Percentiles rank a stretch among this genome's conserved stretches.
Conservation (phyloP, 495 filamentous ascomycete species). For the Aspergillus ostianus region DNA sequence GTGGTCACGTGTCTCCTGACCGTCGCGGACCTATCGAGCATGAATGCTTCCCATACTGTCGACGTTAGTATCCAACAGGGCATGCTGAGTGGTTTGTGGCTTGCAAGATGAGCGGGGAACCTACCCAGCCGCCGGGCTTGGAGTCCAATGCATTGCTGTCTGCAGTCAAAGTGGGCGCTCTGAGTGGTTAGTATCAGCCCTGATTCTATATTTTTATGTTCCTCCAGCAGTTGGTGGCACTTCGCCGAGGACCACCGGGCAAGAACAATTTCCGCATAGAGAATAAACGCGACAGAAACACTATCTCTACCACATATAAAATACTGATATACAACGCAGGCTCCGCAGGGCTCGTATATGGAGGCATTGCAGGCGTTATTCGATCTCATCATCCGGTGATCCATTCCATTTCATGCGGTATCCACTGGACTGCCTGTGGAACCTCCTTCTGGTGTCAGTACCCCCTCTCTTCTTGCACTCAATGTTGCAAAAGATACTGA, state of each 20-base stretch:
- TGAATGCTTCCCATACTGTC: neutral
- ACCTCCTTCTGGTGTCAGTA: constrained; percentile 71
- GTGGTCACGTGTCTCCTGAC: neutral
- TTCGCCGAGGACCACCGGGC: no score
- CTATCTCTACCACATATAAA: neutral
- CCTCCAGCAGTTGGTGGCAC: no score
- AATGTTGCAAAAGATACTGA: constrained; percentile 6
- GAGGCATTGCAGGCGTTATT: constrained; percentile 66
- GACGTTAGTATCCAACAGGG: neutral
- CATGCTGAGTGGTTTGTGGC: constrained; percentile 3
- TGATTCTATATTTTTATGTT: constrained; percentile 8
- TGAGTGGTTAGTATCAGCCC: constrained; percentile 46
- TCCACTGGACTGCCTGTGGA: constrained; percentile 79
- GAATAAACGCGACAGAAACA: no score
- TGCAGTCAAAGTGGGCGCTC: constrained; percentile 50
- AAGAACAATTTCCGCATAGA: neutral
- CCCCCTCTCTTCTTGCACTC: constrained; percentile 6
- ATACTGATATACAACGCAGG: constrained; percentile 43
- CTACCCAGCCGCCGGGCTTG: constrained; percentile 13
- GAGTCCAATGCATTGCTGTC: constrained; percentile 32
- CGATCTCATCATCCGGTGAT: constrained; percentile 62
- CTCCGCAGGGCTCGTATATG: constrained; percentile 66
- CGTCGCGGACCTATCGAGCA: neutral
- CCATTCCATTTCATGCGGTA: constrained; percentile 67
- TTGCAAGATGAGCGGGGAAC: constrained; percentile 33